A percentile compares a stretch with the other conserved stretches of the same genome.
Conservation (phyloP, 495 filamentous ascomycete species). For the Achaetomiella virescens region DNA sequence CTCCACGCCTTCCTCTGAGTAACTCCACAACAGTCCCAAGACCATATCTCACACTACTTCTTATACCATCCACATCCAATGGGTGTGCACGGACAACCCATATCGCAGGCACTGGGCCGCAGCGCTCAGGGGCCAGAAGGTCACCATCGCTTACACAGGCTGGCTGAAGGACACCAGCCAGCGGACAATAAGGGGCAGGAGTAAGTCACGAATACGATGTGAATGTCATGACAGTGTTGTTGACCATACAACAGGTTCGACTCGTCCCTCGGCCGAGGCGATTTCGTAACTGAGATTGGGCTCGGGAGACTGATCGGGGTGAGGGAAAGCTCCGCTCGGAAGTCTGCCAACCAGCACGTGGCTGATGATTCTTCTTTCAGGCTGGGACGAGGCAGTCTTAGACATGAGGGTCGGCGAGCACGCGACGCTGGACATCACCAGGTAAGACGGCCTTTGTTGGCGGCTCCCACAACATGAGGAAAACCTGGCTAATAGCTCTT, state of each 20-base stretch:
- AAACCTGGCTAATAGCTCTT: not conserved
- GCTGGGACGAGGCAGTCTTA: slow-evolving; percentile 81
- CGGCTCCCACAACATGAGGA: not conserved
- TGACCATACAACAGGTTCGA: slow-evolving; percentile 57
- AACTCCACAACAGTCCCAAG: no score
- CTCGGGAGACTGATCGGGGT: slow-evolving; percentile 76
- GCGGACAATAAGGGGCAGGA: slow-evolving; percentile 42
- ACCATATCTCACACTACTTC: not conserved
- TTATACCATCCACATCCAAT: slow-evolving; percentile 25
- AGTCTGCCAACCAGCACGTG: not conserved
- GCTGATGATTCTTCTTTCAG: slow-evolving; percentile 34
- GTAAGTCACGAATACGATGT: no score
- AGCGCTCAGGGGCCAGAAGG: slow-evolving; percentile 57
- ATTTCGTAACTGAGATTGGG: slow-evolving; percentile 65
- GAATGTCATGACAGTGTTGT: no score
- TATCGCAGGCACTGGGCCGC: slow-evolving; percentile 41
- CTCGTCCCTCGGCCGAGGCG: slow-evolving; percentile 59
- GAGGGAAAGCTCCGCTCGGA: slow-evolving; percentile 10
- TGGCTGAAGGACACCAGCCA: slow-evolving; percentile 62
- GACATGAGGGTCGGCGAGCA: slow-evolving; percentile 78
- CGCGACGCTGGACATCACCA: slow-evolving; percentile 67
- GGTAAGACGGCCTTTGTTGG: slow-evolving; percentile 45
- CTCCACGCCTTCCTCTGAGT: no score
- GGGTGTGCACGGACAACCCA: slow-evolving; percentile 45
- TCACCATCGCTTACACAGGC: slow-evolving; percentile 79